phyloP scores from a whole-genome alignment of 164 flowering plant genomes.

The Nelumbo lutea region DNA sequence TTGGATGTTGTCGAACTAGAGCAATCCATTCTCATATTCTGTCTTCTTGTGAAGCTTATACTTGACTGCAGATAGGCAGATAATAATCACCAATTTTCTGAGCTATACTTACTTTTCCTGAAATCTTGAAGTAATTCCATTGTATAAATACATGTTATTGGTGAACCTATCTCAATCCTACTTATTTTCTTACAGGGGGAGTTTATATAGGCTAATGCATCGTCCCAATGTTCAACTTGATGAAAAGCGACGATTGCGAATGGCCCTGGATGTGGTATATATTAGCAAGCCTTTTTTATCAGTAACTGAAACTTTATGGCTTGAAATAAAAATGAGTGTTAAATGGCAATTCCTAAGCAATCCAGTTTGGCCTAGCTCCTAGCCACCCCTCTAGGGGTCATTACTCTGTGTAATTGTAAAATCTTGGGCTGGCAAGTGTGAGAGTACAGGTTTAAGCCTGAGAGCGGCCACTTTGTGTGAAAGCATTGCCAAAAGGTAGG shows the following conservation, averaged over 20 bases:
- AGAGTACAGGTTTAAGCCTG: too few relatives aligned
- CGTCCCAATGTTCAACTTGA: conserved; percentile 70
- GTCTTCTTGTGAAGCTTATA: too few relatives aligned
- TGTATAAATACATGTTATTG: neutral
- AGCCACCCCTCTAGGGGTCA: too few relatives aligned
- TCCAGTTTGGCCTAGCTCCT: too few relatives aligned
- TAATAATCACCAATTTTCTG: neutral
- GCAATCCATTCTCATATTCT: neutral
- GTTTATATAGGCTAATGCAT: conserved; percentile 84
- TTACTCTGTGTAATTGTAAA: too few relatives aligned
- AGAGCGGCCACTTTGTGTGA: too few relatives aligned
- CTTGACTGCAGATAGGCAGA: neutral
- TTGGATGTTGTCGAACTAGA: neutral
- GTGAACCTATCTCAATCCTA: conserved; percentile 1
- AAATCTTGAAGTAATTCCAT: neutral
- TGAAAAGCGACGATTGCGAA: conserved; percentile 78
- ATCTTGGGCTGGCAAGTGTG: too few relatives aligned
- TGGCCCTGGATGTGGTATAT: conserved; percentile 98
- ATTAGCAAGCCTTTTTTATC: neutral
- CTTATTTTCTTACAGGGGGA: conserved; percentile 58
- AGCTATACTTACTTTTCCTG: neutral
- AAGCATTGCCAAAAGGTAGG: too few relatives aligned
- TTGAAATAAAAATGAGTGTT: too few relatives aligned
- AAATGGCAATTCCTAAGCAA: too few relatives aligned
- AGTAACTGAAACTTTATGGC: too few relatives aligned